phyloP scores from a whole-genome alignment of 164 flowering plant genomes.

The Paratinospora sagittata region DNA sequence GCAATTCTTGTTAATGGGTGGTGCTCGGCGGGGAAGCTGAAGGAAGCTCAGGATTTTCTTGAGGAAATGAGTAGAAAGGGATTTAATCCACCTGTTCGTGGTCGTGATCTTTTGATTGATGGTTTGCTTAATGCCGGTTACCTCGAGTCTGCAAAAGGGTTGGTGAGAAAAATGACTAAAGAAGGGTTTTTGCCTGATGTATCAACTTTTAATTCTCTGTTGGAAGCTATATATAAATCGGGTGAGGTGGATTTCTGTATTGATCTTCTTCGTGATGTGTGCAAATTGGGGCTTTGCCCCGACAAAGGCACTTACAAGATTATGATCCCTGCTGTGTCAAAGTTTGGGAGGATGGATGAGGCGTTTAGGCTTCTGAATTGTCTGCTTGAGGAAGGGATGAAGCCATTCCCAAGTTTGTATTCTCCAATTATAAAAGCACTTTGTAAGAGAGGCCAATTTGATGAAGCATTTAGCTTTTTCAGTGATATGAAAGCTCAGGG shows the following conservation, averaged over 20 bases:
- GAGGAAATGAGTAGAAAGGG: conserved; percentile 91
- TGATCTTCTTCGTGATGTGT: conserved; percentile 51
- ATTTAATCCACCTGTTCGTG: conserved; percentile 81
- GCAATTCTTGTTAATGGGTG: conserved; percentile 76
- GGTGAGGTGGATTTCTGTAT: conserved; percentile 72
- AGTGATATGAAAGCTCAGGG: conserved; percentile 86
- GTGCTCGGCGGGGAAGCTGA: conserved; percentile 82
- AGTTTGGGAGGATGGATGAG: conserved; percentile 63
- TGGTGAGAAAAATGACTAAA: conserved; percentile 77
- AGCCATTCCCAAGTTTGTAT: conserved; percentile 86
- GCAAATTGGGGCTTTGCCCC: conserved; percentile 53
- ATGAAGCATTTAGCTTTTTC: conserved; percentile 87
- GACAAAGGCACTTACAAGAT: conserved; percentile 66
- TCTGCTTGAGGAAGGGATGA: conserved; percentile 66
- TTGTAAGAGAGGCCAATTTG: conserved; percentile 70
- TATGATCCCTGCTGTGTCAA: conserved; percentile 68
- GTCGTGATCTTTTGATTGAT: conserved; percentile 81
- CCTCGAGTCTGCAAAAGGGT: conserved; percentile 68
- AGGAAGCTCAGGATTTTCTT: conserved; percentile 75
- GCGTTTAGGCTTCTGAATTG: conserved; percentile 61
- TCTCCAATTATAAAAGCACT: conserved; percentile 76
- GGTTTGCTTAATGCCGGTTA: conserved; percentile 85
- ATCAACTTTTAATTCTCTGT: conserved; percentile 57
- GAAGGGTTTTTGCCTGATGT: conserved; percentile 78
- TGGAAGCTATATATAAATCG: conserved; percentile 50